phyloP scores from a whole-genome alignment of 345 rosid species.

The Salix brachista region DNA sequence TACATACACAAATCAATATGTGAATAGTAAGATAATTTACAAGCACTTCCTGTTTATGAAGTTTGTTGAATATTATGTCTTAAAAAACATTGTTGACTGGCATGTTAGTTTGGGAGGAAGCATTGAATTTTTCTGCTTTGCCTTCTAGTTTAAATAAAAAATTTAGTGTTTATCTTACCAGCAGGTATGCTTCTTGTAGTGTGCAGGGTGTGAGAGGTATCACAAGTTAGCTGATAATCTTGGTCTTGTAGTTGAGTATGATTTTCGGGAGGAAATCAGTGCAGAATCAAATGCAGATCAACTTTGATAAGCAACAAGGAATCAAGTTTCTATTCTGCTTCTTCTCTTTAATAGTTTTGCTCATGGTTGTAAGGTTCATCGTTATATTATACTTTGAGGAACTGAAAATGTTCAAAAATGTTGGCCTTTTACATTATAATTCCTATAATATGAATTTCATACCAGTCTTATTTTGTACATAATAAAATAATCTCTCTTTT shows the following conservation, averaged over 20 bases:
- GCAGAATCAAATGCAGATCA: slow-evolving; percentile 38
- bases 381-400: slow-evolving; percentile 12
- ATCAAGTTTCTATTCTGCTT: not conserved
- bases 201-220: slow-evolving; percentile 84
- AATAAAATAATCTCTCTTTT: slow-evolving; percentile 22
- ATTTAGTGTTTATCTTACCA: slow-evolving; percentile 11
- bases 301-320: slow-evolving; percentile 28
- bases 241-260: slow-evolving; percentile 76
- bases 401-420: slow-evolving; percentile 24
- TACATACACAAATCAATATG: not conserved
- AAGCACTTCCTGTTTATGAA: not conserved
- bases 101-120: not conserved
- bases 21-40: not conserved
- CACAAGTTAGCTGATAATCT: slow-evolving; percentile 91
- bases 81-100: not conserved
- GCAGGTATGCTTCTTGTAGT: slow-evolving; percentile 39
- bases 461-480: slow-evolving; percentile 21
- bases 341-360: slow-evolving; percentile 5
- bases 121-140: not conserved
- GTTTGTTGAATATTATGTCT: not conserved
- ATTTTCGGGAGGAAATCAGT: slow-evolving; percentile 51
- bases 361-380: slow-evolving; percentile 12
- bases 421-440: slow-evolving; percentile 16
- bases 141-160: not conserved
- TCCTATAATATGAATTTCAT: slow-evolving; percentile 25